Evolutionary conservation across 257 asterid genomes (phyloP).

Genomic region (Mitragyna speciosa): DNA sequence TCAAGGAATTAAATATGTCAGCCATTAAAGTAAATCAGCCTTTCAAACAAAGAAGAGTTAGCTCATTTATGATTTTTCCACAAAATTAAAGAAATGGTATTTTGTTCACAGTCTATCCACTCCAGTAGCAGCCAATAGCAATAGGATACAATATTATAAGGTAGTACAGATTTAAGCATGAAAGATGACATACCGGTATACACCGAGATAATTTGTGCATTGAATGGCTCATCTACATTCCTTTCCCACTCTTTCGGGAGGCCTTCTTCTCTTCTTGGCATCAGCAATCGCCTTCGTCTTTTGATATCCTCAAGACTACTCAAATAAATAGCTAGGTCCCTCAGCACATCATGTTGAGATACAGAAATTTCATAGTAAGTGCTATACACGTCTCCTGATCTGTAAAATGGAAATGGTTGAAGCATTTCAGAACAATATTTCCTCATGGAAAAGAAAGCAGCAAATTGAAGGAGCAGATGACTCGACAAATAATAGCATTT

Average conservation of each 20-base stretch:
- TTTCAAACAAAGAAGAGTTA: neutral
- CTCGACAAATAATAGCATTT: neutral
- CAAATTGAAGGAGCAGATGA: neutral
- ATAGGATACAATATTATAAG: neutral
- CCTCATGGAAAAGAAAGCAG: neutral
- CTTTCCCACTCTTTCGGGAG: constrained; percentile 93
- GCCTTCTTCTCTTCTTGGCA: constrained; percentile 76
- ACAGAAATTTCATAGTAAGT: constrained; percentile 86
- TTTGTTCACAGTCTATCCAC: neutral
- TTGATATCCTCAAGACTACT: constrained; percentile 51
- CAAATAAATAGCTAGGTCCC: constrained; percentile 80
- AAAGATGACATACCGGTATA: constrained; percentile 63
- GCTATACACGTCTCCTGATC: constrained; percentile 83
- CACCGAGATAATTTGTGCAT: constrained; percentile 74
- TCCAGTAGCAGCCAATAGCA: neutral
- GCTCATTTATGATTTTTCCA: neutral
- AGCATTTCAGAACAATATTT: neutral
- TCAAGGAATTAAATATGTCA: neutral
- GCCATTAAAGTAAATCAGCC: neutral
- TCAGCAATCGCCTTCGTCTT: constrained; percentile 61
- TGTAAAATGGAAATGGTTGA: constrained; percentile 29
- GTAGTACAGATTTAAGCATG: neutral
- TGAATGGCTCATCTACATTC: constrained; percentile 60
- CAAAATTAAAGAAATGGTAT: neutral
- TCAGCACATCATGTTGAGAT: constrained; percentile 78